Evolutionary conservation across 345 rosid genomes (phyloP), one percentile per base, ranked within the genome.

Genomic region (Aethionema arabicum): DNA sequence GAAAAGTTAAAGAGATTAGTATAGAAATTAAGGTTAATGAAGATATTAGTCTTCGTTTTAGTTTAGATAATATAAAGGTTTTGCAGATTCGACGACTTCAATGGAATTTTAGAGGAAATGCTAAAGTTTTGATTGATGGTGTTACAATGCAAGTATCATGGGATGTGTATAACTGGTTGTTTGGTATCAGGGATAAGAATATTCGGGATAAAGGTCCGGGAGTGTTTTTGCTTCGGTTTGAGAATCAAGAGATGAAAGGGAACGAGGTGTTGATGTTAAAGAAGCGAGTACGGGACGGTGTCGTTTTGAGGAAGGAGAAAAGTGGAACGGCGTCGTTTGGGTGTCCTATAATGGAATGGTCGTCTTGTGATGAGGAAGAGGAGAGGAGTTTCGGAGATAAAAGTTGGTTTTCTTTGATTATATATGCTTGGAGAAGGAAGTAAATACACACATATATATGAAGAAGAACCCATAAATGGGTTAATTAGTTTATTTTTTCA

Each of bases 101-200:
- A 67, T 91, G 96, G 98, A 91, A 88, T 69, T 91, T 88, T 38
- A 69, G 98, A 56, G 98, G 98, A 11, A 91, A 80, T 35, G 80
- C 86, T 70, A 79, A 76, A 68, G 72, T 88, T 10, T 87, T 79
- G 43, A 76, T 88, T 0, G 95, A 86, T 37, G 95, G 84, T 3
- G 84, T 81, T n/a, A 49, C 77, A 7, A 56, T 88, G 12, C 91
- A 86, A 44, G 73, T 91, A 64, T 88, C 91, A 0, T 91, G 98
- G 98, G 98, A 91, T 53, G 91, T 91, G 1, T 82, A 88, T 52
- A 85, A 86, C 48, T 91, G 96, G 98, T 39, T 91, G 42, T 86
- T 86, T 63, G 74, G 58, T 5, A 52, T 15, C 49, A 61, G 52
- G 56, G 61, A 61, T 68, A 61, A 68, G 47, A 36, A 10, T 27